Base-by-base conservation (phyloP, 1,284 basidiomycete species). In the Crucibulum parvulum region DNA sequence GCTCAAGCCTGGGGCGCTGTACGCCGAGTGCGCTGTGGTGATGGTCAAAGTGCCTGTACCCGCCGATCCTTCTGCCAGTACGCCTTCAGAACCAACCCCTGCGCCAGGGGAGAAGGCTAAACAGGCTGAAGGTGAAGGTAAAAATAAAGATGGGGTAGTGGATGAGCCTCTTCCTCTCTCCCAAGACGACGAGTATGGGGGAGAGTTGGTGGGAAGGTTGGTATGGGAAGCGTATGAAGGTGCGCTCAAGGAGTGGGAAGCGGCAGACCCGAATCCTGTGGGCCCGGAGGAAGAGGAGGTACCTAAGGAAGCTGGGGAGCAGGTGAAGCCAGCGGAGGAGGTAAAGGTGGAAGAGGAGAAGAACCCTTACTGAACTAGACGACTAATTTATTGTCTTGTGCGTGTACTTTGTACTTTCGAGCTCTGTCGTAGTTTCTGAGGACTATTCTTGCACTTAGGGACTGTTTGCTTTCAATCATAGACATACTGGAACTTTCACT, bases 1-100 rank as follows among this genome's bases (percentile, higher is more conserved):
- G 3, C 78, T 93, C 46, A 88, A 89, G 71, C 89, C 90, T 1
- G 91, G 91, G 0, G 84, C 88, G n/a, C 72, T 93, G 34, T 92
- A 93, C 65, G 81, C 87, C 11, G 90, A 93, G 66, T 92, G 90
- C 63, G 85, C 87, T 0, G 82, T 88, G 3, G 87, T 89, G 39
- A 43, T 34, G 24, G 24, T 24, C 24, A 24, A 4, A 24, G 24
- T 24, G 24, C 24, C 24, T 24, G 24, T 24, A 24, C 24, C 24
- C 4, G 24, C 24, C 4, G 24, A 24, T 24, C 24, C 24, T 24
- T 24, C 24, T 4, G 24, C 24, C 24, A 24, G 24, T 24, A 24
- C 24, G 24, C 24, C 24, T 24, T 24, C 24, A 4, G 24, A 24
- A 24, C 24, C 24, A 24, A 24, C 24, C 24, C 24, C 24, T 24